Conservation (phyloP, 805 yeast genomes). For the Saturnispora diversa region DNA sequence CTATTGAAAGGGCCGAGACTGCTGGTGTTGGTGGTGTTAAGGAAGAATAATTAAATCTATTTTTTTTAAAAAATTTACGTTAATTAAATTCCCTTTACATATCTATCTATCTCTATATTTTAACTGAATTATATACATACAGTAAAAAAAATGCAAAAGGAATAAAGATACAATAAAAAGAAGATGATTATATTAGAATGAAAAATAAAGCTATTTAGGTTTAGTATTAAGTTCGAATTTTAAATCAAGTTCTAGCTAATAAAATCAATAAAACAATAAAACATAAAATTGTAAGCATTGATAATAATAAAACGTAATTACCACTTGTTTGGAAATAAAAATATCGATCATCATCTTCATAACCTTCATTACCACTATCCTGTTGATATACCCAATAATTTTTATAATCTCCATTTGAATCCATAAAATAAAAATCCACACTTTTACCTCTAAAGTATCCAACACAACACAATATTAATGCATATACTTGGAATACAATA, state of each 20-base stretch:
- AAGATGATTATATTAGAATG: too few relatives aligned
- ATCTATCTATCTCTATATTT: background rate
- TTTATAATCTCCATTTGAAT: constrained; percentile 22
- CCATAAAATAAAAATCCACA: constrained; percentile 28
- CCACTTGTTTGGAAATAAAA: constrained; percentile 57
- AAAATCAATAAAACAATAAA: constrained; percentile 46
- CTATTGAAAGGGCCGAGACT: constrained; percentile 76
- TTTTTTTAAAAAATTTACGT: too few relatives aligned
- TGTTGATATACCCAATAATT: constrained; percentile 15
- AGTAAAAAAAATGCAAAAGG: background rate
- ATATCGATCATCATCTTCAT: constrained; percentile 16
- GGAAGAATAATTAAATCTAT: constrained; percentile 62
- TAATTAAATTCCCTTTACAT: background rate
- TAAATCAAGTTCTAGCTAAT: constrained; percentile 33
- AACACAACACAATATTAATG: constrained; percentile 36
- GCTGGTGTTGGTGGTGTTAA: constrained; percentile 85
- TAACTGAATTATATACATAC: constrained; percentile 1
- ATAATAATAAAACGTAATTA: constrained; percentile 45
- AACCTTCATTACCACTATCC: constrained; percentile 14
- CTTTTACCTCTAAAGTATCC: constrained; percentile 29
- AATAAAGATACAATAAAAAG: background rate
- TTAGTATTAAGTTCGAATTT: background rate
- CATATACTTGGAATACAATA: constrained; percentile 55
- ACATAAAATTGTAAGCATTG: constrained; percentile 41
- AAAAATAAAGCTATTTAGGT: too few relatives aligned